Conservation (phyloP, 2,329 filamentous ascomycete genomes). For the Teratosphaeria viscida region DNA sequence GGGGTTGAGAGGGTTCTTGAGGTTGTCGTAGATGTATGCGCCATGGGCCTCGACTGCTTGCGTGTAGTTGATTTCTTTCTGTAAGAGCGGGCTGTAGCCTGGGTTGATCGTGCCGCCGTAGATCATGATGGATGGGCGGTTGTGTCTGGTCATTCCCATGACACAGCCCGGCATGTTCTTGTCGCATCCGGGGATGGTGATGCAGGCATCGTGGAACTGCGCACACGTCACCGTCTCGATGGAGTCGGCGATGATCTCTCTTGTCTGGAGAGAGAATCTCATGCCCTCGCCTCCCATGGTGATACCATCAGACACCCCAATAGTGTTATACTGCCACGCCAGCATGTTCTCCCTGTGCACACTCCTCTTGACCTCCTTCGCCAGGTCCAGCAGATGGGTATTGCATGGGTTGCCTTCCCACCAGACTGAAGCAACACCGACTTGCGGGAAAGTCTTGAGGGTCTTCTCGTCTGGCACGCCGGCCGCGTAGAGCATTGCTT, state of each 20-base stretch:
- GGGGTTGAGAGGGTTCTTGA: constrained; percentile 56
- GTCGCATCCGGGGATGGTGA: constrained; percentile 87
- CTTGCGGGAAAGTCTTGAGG: constrained; percentile 85
- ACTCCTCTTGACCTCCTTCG: constrained; percentile 74
- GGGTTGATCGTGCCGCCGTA: constrained; percentile 87
- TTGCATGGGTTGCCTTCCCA: constrained; percentile 91
- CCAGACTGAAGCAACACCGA: constrained; percentile 87
- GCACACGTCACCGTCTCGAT: constrained; percentile 90
- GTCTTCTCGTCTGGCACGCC: constrained; percentile 72
- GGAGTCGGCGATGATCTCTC: constrained; percentile 88
- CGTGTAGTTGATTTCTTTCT: constrained; percentile 74
- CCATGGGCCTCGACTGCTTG: constrained; percentile 83
- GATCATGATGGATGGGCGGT: constrained; percentile 87
- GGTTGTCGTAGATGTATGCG: constrained; percentile 48
- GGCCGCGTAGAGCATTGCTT: constrained; percentile 92
- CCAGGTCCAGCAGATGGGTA: constrained; percentile 65
- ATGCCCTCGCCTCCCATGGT: constrained; percentile 95
- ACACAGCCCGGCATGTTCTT: constrained; percentile 90
- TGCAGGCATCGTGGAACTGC: constrained; percentile 86
- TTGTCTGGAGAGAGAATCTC: constrained; percentile 82
- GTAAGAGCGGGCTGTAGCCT: constrained; percentile 68
- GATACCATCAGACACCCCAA: constrained; percentile 79
- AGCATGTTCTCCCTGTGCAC: constrained; percentile 78
- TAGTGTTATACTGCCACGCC: constrained; percentile 88
- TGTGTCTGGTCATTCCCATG: constrained; percentile 85